Conservation (phyloP, 2,329 filamentous ascomycete species). For the Aspergillus sp. region DNA sequence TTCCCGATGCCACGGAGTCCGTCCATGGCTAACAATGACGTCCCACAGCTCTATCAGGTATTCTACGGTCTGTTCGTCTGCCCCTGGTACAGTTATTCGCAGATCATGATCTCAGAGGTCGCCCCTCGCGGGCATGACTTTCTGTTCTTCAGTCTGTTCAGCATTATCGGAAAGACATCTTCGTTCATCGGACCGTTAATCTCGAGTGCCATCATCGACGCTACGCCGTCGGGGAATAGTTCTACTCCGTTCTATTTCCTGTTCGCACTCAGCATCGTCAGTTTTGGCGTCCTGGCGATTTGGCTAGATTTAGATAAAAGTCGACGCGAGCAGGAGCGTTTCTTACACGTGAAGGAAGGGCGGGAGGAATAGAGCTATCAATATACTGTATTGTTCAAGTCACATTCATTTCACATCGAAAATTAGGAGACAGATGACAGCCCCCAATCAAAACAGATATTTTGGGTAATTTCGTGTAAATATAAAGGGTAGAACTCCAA, state of each 20-base stretch:
- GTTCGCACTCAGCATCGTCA: conserved; percentile 57
- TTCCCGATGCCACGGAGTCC: background rate
- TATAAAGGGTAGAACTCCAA: conserved; percentile 30
- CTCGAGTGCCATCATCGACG: conserved; percentile 68
- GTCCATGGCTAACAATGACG: background rate
- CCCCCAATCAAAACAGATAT: background rate
- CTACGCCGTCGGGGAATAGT: conserved; percentile 53
- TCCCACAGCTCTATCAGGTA: conserved; percentile 40
- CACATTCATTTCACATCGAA: conserved; percentile 1
- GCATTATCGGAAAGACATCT: conserved; percentile 66
- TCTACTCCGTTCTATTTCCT: conserved; percentile 67
- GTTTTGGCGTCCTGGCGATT: conserved; percentile 52
- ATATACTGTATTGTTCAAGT: background rate
- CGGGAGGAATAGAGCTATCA: background rate
- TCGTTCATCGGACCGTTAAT: conserved; percentile 69
- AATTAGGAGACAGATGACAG: background rate
- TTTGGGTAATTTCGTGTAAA: background rate
- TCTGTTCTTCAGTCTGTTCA: conserved; percentile 68
- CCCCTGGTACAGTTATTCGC: conserved; percentile 69
- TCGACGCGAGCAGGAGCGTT: conserved; percentile 57
- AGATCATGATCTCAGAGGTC: conserved; percentile 70
- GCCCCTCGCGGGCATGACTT: conserved; percentile 68
- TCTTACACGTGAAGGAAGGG: conserved; percentile 35
- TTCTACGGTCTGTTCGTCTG: conserved; percentile 68
- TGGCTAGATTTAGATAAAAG: conserved; percentile 64